phyloP scores from a whole-genome alignment of 176 grass and related monocot genomes.

The Cenchrus purpureus region DNA sequence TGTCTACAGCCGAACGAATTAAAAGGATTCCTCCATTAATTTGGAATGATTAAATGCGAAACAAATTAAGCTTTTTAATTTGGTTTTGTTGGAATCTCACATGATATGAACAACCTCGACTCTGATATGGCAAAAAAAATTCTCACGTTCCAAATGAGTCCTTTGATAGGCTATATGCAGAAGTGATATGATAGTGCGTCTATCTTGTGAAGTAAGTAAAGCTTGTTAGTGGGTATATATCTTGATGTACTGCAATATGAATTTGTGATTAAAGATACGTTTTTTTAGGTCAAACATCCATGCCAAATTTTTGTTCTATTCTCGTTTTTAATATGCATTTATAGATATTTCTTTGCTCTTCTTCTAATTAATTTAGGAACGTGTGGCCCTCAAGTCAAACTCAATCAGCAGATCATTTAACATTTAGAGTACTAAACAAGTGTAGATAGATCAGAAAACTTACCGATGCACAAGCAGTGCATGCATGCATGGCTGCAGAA shows the following conservation, averaged over 20 bases:
- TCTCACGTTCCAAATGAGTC: background rate
- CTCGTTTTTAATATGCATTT: no score
- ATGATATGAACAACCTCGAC: background rate
- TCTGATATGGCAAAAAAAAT: background rate
- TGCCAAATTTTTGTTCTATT: no score
- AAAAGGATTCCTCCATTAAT: no score
- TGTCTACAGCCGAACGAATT: no score
- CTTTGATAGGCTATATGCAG: background rate
- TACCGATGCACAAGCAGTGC: background rate
- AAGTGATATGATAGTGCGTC: background rate
- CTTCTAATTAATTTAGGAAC: background rate
- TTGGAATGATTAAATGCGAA: no score
- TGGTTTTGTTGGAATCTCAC: background rate
- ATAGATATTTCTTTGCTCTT: background rate
- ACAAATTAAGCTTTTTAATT: no score
- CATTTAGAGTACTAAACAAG: background rate
- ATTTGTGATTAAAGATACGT: no score
- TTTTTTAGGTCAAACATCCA: no score
- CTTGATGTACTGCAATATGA: background rate
- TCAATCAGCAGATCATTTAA: background rate
- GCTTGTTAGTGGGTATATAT: background rate
- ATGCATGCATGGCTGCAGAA: slow-evolving; percentile 9
- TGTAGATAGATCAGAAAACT: background rate
- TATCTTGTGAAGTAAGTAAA: background rate
- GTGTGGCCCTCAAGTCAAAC: background rate